Conservation (phyloP, 2,329 filamentous ascomycete genomes). For the Colletotrichum cereale region DNA sequence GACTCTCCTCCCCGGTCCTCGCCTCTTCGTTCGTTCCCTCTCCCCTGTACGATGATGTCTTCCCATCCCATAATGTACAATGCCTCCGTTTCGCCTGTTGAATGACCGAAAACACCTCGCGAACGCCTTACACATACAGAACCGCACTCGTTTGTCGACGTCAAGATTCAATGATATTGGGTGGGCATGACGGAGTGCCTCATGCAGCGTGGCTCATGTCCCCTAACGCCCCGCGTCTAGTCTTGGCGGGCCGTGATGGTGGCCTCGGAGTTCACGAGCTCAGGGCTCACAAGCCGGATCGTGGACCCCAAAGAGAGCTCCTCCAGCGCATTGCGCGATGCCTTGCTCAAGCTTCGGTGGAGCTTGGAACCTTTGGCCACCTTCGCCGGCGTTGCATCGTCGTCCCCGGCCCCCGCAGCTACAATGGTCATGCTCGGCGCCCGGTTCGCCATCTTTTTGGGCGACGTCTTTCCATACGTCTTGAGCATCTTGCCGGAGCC, state of each 20-base stretch:
- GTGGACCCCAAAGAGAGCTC: conserved; percentile 35
- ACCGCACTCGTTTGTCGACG: conserved; percentile 38
- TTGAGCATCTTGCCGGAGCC: conserved; percentile 41
- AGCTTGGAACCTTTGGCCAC: conserved; percentile 20
- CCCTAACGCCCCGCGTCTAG: conserved; percentile 4
- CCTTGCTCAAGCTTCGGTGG: conserved; percentile 37
- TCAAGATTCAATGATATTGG: conserved; percentile 25
- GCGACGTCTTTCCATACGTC: conserved; percentile 38
- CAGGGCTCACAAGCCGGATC: conserved; percentile 40
- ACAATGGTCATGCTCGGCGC: conserved; percentile 40
- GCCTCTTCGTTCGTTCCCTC: conserved; percentile 8
- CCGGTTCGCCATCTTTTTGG: conserved; percentile 34
- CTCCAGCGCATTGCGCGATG: conserved; percentile 40
- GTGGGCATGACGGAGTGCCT: background rate
- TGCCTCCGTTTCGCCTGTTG: conserved; percentile 39
- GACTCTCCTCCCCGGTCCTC: conserved; percentile 2
- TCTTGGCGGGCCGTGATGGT: conserved; percentile 39
- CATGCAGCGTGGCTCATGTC: background rate
- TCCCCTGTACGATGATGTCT: background rate
- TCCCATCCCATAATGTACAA: conserved; percentile 38
- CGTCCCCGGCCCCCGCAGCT: conserved; percentile 26
- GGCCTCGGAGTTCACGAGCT: conserved; percentile 29
- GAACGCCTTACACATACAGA: conserved; percentile 36
- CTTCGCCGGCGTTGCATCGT: conserved; percentile 11
- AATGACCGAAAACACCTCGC: conserved; percentile 37